These are phyloP conservation scores for Arthroderma sp. DNA, from an alignment of 2,329 filamentous ascomycete species.

Conservation along the genomic window DNA sequence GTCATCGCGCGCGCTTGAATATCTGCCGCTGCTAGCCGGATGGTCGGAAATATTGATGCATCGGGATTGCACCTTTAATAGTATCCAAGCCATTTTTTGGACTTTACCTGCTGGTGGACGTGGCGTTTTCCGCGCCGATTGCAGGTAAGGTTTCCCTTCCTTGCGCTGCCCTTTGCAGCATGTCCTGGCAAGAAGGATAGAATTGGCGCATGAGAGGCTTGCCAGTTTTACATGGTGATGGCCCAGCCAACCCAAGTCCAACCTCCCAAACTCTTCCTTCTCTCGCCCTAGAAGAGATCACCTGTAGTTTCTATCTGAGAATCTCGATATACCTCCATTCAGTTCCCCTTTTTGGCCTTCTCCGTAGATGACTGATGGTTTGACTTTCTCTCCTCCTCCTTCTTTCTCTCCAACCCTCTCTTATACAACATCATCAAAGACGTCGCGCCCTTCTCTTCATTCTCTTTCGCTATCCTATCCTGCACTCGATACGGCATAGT, in stretches of 20 bases:
- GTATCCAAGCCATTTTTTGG: too few species aligned
- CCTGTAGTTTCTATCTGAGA: neutral
- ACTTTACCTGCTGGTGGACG: too few species aligned
- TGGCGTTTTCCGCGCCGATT: too few species aligned
- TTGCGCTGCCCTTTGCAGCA: neutral
- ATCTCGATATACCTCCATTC: neutral
- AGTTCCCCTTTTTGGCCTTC: neutral
- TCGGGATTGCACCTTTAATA: too few species aligned
- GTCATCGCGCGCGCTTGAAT: too few species aligned
- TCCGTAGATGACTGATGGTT: neutral
- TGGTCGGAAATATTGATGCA: too few species aligned
- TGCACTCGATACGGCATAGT: conserved; percentile 11
- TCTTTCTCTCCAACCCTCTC: conserved; percentile 1
- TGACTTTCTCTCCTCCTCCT: neutral
- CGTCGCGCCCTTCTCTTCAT: conserved; percentile 14
- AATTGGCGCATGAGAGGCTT: too few species aligned
- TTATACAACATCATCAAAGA: conserved; percentile 8
- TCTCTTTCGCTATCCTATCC: conserved; percentile 12
- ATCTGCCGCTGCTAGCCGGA: too few species aligned
- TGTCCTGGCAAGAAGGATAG: too few species aligned
- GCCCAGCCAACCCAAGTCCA: neutral
- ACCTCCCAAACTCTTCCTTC: neutral
- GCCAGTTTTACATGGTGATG: neutral
- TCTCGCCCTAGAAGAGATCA: neutral
- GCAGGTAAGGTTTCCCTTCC: neutral